phyloP scores from a whole-genome alignment of 208 protist species.

The Spongospora subterranea region DNA sequence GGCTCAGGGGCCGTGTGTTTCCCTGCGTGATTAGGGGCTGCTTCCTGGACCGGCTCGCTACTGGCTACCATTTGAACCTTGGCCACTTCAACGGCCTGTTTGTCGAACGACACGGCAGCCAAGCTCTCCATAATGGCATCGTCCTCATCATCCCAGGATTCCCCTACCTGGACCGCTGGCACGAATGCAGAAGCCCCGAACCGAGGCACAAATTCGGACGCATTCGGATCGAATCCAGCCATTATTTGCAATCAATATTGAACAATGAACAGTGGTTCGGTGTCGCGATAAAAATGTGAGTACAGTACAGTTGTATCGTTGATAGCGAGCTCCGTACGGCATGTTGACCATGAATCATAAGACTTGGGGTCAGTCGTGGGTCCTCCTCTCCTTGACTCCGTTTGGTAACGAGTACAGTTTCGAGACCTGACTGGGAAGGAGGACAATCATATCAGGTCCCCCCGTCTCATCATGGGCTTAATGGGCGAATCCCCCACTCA shows the following conservation, averaged over 20 bases:
- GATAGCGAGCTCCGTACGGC: too few relatives aligned
- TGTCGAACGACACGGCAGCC: background rate
- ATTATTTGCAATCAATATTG: background rate
- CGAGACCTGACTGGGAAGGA: too few relatives aligned
- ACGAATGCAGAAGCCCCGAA: conserved; percentile 22
- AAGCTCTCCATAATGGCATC: background rate
- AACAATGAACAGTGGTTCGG: background rate
- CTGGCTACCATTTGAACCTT: background rate
- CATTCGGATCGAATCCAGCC: background rate
- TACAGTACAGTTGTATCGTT: too few relatives aligned
- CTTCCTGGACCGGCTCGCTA: background rate
- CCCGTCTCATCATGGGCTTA: too few relatives aligned
- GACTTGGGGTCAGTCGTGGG: too few relatives aligned
- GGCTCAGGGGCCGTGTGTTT: background rate
- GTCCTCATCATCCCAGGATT: conserved; percentile 20
- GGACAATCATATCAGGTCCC: too few relatives aligned
- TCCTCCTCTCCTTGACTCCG: too few relatives aligned
- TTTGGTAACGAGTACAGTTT: too few relatives aligned
- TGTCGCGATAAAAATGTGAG: too few relatives aligned
- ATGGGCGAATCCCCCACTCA: too few relatives aligned
- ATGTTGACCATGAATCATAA: too few relatives aligned
- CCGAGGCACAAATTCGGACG: conserved; percentile 26
- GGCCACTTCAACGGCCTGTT: background rate
- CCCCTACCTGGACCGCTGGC: background rate
- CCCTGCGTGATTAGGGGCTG: background rate